These are phyloP conservation scores for Arthrinium phaeospermum DNA, from an alignment of 2,329 filamentous ascomycete species.

Conservation along the genomic window DNA sequence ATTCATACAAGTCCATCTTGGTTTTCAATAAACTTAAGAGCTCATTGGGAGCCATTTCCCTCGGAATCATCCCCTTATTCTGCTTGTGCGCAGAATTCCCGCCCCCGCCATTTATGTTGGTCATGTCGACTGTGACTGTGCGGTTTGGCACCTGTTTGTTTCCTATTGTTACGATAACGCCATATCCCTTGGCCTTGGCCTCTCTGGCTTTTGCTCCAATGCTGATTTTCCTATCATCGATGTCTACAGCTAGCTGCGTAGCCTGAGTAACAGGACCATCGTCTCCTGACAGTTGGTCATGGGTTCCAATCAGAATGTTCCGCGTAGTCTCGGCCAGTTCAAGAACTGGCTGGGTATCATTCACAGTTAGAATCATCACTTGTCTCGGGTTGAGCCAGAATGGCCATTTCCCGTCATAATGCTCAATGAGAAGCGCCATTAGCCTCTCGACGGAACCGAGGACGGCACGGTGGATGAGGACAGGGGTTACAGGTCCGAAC, in stretches of 20 bases:
- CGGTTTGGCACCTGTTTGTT: slow-evolving; percentile 64
- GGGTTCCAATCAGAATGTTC: slow-evolving; percentile 54
- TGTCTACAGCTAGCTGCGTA: slow-evolving; percentile 69
- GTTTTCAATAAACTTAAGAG: slow-evolving; percentile 8
- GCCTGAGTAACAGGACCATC: slow-evolving; percentile 55
- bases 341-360: slow-evolving; percentile 61
- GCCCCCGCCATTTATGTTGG: slow-evolving; percentile 36
- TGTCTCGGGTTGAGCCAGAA: slow-evolving; percentile 89
- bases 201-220: slow-evolving; percentile 73
- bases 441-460: slow-evolving; percentile 84
- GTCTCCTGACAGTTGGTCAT: slow-evolving; percentile 37
- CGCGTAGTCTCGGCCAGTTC: slow-evolving; percentile 54
- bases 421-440: slow-evolving; percentile 84
- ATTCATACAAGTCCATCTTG: slow-evolving; percentile 30
- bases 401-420: slow-evolving; percentile 80
- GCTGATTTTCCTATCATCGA: slow-evolving; percentile 68
- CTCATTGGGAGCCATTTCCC: slow-evolving; percentile 15
- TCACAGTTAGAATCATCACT: slow-evolving; percentile 75
- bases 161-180: slow-evolving; percentile 76
- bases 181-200: slow-evolving; percentile 75
- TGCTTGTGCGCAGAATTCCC: not conserved
- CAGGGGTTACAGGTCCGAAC: slow-evolving; percentile 70
- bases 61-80: not conserved
- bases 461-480: slow-evolving; percentile 85
- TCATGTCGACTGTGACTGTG: slow-evolving; percentile 58